A percentile compares a stretch with the other conserved stretches of the same genome.
Evolutionary conservation across 2,329 filamentous ascomycete genomes (phyloP).

Genomic region (Xylaria sp.): DNA sequence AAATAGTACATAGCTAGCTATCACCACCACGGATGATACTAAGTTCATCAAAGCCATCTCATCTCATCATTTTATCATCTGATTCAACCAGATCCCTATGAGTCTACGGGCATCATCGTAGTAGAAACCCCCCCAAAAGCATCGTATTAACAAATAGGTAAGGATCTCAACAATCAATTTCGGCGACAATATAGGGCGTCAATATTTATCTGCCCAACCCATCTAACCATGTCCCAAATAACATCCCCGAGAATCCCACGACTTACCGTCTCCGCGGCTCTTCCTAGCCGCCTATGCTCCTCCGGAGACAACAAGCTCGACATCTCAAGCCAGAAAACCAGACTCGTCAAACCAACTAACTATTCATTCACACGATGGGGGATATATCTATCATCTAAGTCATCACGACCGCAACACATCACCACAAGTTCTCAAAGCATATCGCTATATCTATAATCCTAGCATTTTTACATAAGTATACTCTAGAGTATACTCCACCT

Average conservation of each 20-base stretch:
- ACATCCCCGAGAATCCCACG: neutral
- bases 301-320: neutral
- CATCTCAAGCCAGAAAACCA: neutral
- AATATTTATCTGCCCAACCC: neutral
- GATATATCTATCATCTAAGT: too few species aligned
- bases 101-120: neutral
- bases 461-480: neutral
- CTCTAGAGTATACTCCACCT: constrained; percentile 16
- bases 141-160: too few species aligned
- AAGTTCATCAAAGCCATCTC: neutral
- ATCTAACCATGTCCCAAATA: neutral
- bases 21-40: neutral
- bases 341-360: too few species aligned
- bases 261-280: too few species aligned
- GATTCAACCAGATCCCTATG: too few species aligned
- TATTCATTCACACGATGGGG: too few species aligned
- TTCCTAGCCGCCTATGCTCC: neutral
- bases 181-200: too few species aligned
- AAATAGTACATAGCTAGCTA: neutral
- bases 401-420: neutral
- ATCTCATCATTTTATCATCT: neutral
- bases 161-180: too few species aligned
- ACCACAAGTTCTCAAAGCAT: neutral
- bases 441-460: neutral
- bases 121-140: too few species aligned